Conservation (phyloP, 2,329 filamentous ascomycete species). For the Pseudogymnoascus sp. region DNA sequence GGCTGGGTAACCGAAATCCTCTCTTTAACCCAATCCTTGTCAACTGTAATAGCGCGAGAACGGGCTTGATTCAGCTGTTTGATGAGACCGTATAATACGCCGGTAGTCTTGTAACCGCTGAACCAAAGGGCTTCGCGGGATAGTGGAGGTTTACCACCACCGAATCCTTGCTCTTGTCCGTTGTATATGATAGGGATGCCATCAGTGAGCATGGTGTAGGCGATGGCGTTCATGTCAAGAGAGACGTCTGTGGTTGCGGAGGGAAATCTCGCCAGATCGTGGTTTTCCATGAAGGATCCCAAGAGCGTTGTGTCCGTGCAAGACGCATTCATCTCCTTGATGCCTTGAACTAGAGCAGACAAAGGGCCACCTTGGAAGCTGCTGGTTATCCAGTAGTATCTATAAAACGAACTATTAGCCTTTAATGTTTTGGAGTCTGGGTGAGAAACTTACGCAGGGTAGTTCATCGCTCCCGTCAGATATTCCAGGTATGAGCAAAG, state of each 20-base stretch:
- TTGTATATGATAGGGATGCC: slow-evolving; percentile 45
- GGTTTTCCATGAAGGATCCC: slow-evolving; percentile 35
- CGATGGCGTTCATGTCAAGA: slow-evolving; percentile 38
- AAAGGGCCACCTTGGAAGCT: neutral
- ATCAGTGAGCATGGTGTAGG: slow-evolving; percentile 39
- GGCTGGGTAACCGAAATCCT: neutral
- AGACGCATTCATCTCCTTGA: slow-evolving; percentile 10
- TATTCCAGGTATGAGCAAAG: slow-evolving; percentile 38
- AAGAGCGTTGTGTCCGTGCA: slow-evolving; percentile 32
- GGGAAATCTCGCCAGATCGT: slow-evolving; percentile 34
- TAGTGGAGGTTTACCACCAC: slow-evolving; percentile 29
- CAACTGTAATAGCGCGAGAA: neutral
- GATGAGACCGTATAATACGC: slow-evolving; percentile 33
- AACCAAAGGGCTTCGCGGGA: slow-evolving; percentile 40
- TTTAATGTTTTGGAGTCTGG: slow-evolving; percentile 20
- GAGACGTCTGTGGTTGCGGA: slow-evolving; percentile 17
- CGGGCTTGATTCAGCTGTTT: slow-evolving; percentile 37
- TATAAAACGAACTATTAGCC: neutral
- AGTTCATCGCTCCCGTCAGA: slow-evolving; percentile 40
- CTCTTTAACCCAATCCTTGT: neutral
- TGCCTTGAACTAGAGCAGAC: neutral
- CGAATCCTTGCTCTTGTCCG: slow-evolving; percentile 43
- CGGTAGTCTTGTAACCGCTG: slow-evolving; percentile 30
- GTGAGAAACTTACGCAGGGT: slow-evolving; percentile 26
- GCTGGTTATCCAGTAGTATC: slow-evolving; percentile 4